Percentiles rank a stretch among this genome's conserved stretches.
These are phyloP conservation scores for Eremothecium coryli DNA, from an alignment of 1,139 yeast species.

Conservation along the genomic window DNA sequence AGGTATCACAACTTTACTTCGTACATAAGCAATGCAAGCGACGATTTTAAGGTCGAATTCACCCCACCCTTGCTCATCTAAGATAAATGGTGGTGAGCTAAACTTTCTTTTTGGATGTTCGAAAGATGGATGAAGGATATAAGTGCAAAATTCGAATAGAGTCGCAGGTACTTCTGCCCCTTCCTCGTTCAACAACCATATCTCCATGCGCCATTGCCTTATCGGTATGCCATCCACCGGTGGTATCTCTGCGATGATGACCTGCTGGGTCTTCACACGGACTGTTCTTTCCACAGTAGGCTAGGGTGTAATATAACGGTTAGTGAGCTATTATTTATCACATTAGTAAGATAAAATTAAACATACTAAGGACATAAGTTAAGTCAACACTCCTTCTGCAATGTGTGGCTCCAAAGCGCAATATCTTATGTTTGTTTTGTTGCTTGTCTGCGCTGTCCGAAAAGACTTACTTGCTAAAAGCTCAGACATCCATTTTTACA, in stretches of 20 bases:
- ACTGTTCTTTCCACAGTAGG: slow-evolving; percentile 63
- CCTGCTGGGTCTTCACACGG: slow-evolving; percentile 80
- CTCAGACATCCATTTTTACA: slow-evolving; percentile 4
- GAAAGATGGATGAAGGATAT: slow-evolving; percentile 88
- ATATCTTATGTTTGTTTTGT: too few relatives aligned
- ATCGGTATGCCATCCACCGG: slow-evolving; percentile 83
- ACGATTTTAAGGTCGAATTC: slow-evolving; percentile 82
- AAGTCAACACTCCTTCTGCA: too few relatives aligned
- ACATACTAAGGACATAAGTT: too few relatives aligned
- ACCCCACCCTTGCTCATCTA: slow-evolving; percentile 97
- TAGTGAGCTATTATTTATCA: slow-evolving; percentile 1
- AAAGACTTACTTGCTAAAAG: too few relatives aligned
- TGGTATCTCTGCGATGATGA: slow-evolving; percentile 63
- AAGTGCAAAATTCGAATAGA: slow-evolving; percentile 78
- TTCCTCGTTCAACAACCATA: slow-evolving; percentile 59
- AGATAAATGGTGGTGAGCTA: slow-evolving; percentile 72
- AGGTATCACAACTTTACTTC: slow-evolving; percentile 69
- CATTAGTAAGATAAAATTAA: too few relatives aligned
- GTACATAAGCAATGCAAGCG: slow-evolving; percentile 62
- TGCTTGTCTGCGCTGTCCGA: too few relatives aligned
- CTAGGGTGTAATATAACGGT: slow-evolving; percentile 6
- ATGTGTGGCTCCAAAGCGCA: too few relatives aligned
- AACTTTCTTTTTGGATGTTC: slow-evolving; percentile 71
- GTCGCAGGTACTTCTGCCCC: slow-evolving; percentile 80
- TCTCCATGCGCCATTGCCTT: slow-evolving; percentile 79